Percentiles rank a stretch among this genome's conserved stretches.
These are phyloP conservation scores for Umbelopsis ramanniana DNA, from an alignment of 192 early-diverging fungal species.

Conservation along the genomic window DNA sequence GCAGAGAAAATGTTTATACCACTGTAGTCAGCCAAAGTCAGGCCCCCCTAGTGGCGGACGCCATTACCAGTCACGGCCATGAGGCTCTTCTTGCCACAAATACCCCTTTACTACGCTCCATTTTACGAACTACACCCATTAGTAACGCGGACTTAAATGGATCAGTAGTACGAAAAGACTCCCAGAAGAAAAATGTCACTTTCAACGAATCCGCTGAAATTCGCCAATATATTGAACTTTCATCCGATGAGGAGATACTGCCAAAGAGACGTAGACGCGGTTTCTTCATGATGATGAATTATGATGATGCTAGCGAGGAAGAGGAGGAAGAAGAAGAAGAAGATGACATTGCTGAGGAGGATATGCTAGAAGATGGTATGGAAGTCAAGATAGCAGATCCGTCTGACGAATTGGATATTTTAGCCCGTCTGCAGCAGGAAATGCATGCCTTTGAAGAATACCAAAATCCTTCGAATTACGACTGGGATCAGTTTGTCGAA, in stretches of 20 bases:
- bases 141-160: background rate
- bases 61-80: no score
- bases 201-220: conserved; percentile 13
- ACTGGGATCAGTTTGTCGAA: conserved; percentile 7
- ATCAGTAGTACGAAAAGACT: background rate
- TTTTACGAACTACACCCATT: background rate
- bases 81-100: background rate
- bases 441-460: background rate
- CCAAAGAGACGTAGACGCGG: conserved; percentile 2
- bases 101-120: background rate
- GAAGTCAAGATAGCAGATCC: background rate
- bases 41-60: no score
- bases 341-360: background rate
- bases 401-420: background rate
- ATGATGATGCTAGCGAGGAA: conserved; percentile 2
- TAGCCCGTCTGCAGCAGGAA: background rate
- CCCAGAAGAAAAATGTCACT: background rate
- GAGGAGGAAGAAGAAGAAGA: background rate
- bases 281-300: background rate
- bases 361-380: background rate
- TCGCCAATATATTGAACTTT: conserved; percentile 10
- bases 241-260: background rate
- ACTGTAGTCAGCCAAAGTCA: no score
- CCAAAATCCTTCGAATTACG: background rate
- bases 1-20: no score